These are phyloP conservation scores for Ophioceras dolichostomum DNA, from an alignment of 2,329 filamentous ascomycete species.

Conservation along the genomic window DNA sequence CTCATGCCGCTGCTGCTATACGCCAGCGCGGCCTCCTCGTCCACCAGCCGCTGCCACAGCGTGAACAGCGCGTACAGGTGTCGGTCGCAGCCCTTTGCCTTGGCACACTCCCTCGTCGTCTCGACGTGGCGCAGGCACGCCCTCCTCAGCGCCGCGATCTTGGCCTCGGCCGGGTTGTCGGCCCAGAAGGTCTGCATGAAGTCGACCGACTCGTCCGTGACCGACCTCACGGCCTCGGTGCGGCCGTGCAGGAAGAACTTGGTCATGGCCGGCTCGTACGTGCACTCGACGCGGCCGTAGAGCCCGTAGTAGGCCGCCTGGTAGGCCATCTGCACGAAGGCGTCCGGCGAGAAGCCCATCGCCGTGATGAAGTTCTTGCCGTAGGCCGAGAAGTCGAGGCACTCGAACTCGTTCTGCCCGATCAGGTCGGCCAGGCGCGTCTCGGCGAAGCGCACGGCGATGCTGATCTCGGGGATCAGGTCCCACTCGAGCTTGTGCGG, in stretches of 20 bases:
- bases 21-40: conserved; percentile 50
- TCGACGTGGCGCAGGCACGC: conserved; percentile 75
- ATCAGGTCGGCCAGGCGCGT: conserved; percentile 89
- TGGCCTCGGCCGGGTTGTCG: conserved; percentile 69
- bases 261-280: conserved; percentile 97
- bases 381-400: conserved; percentile 77
- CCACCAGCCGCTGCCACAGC: conserved; percentile 82
- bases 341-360: conserved; percentile 93
- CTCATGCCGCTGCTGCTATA: conserved; percentile 4
- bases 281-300: conserved; percentile 86
- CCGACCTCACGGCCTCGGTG: conserved; percentile 84
- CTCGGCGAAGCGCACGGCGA: conserved; percentile 89
- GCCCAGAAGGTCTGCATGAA: conserved; percentile 95
- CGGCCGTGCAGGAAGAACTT: conserved; percentile 88
- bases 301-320: conserved; percentile 96
- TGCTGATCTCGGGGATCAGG: conserved; percentile 82
- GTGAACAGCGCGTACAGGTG: conserved; percentile 91
- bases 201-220: conserved; percentile 70
- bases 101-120: conserved; percentile 73
- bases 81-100: conserved; percentile 81
- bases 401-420: conserved; percentile 91
- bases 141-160: conserved; percentile 73
- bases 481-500: conserved; percentile 98
- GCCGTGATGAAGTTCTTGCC: conserved; percentile 97
- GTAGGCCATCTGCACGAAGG: conserved; percentile 98